Conservation (phyloP, 805 yeast genomes). For the Sugiyamaella valdiviana region DNA sequence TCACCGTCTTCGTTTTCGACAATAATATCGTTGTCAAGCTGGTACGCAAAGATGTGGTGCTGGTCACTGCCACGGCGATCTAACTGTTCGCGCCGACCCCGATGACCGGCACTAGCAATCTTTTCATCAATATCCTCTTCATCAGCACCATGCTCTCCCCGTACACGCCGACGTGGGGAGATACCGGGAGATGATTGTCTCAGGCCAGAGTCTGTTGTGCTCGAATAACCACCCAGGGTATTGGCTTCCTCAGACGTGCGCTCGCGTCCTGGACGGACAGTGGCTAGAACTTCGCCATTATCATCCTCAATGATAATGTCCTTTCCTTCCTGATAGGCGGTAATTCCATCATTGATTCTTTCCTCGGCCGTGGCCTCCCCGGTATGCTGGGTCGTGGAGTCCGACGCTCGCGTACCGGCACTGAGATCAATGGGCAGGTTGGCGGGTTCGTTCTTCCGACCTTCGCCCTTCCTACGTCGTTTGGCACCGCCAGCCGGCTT, state of each 20-base stretch:
- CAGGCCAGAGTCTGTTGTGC: not conserved
- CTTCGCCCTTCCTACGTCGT: slow-evolving; percentile 19
- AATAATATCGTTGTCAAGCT: slow-evolving; percentile 66
- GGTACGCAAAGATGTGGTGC: slow-evolving; percentile 57
- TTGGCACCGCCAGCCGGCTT: slow-evolving; percentile 25
- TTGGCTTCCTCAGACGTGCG: not conserved
- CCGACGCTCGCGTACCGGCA: slow-evolving; percentile 14
- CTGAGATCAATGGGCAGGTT: slow-evolving; percentile 21
- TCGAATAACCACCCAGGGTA: not conserved
- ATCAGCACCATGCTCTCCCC: not conserved
- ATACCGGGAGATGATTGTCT: not conserved
- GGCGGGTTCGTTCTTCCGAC: slow-evolving; percentile 20
- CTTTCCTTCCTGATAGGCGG: slow-evolving; percentile 64
- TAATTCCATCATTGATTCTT: slow-evolving; percentile 23
- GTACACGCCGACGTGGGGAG: not conserved
- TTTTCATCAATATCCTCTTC: not conserved
- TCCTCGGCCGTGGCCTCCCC: slow-evolving; percentile 21
- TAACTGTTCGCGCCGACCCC: not conserved
- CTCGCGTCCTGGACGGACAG: slow-evolving; percentile 33
- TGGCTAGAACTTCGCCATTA: slow-evolving; percentile 71
- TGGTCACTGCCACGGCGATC: slow-evolving; percentile 1
- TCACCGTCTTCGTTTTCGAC: slow-evolving; percentile 93
- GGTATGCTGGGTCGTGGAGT: slow-evolving; percentile 13
- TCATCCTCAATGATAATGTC: slow-evolving; percentile 72
- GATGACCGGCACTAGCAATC: not conserved